These are phyloP conservation scores for Cladobotryum mycophilum DNA, from an alignment of 2,329 filamentous ascomycete species.

Conservation along the genomic window DNA sequence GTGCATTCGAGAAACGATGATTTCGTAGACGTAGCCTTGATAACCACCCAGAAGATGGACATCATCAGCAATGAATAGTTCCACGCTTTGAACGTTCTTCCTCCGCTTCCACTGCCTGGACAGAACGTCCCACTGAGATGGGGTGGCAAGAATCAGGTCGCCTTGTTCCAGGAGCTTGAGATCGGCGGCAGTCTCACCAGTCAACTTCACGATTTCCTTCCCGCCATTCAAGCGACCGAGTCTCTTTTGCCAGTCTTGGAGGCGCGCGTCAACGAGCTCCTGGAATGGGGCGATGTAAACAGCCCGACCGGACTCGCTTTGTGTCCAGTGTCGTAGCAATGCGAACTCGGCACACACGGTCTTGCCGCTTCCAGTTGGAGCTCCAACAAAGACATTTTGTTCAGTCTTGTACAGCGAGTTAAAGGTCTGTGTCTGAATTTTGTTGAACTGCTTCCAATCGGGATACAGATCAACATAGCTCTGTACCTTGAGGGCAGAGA, in stretches of 20 bases:
- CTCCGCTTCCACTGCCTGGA: conserved; percentile 94
- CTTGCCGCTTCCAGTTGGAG: conserved; percentile 93
- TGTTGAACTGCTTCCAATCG: conserved; percentile 85
- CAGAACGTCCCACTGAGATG: conserved; percentile 89
- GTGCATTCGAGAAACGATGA: conserved; percentile 95
- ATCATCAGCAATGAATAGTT: conserved; percentile 91
- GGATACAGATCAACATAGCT: conserved; percentile 80
- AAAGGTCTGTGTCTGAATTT: conserved; percentile 95
- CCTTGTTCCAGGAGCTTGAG: conserved; percentile 80
- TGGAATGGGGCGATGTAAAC: conserved; percentile 95
- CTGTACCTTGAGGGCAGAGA: conserved; percentile 78
- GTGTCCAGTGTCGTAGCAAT: conserved; percentile 77
- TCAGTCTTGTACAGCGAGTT: conserved; percentile 87
- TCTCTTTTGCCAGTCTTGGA: conserved; percentile 79
- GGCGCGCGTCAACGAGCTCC: conserved; percentile 76
- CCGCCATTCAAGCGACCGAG: conserved; percentile 68
- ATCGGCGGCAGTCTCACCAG: conserved; percentile 86
- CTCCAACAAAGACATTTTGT: conserved; percentile 88
- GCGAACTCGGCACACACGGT: conserved; percentile 96
- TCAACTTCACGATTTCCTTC: conserved; percentile 87
- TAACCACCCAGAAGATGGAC: conserved; percentile 86
- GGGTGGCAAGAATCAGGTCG: conserved; percentile 87
- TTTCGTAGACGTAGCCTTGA: conserved; percentile 86
- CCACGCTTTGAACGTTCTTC: conserved; percentile 87
- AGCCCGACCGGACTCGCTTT: conserved; percentile 55